Evolutionary conservation across 2,329 filamentous ascomycete genomes (phyloP).

Genomic region (Talaromyces sp.): DNA sequence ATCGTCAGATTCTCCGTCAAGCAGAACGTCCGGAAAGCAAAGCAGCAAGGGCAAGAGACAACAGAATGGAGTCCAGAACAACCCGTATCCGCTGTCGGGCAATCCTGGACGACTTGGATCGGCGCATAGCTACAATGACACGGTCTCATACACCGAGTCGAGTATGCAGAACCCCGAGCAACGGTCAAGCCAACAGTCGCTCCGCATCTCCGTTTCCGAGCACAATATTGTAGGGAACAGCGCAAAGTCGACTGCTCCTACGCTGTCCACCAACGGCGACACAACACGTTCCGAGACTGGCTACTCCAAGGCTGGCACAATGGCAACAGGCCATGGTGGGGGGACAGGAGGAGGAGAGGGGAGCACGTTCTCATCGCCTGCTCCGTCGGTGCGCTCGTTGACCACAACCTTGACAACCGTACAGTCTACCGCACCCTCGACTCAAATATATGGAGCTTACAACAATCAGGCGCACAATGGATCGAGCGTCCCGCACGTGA

Average conservation of each 20-base stretch:
- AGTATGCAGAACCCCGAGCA: conserved; percentile 46
- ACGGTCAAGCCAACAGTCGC: conserved; percentile 56
- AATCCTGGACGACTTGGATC: conserved; percentile 38
- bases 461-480: conserved; percentile 18
- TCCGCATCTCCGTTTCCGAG: conserved; percentile 57
- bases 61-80: conserved; percentile 62
- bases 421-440: conserved; percentile 55
- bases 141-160: conserved; percentile 45
- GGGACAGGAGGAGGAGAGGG: conserved; percentile 62
- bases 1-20: conserved; percentile 49
- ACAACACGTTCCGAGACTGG: conserved; percentile 68
- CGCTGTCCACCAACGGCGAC: conserved; percentile 77
- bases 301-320: conserved; percentile 77
- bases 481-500: conserved; percentile 27
- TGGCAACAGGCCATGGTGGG: conserved; percentile 61
- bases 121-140: conserved; percentile 40
- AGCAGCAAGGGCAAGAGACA: conserved; percentile 33
- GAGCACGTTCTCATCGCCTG: conserved; percentile 62
- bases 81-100: conserved; percentile 85
- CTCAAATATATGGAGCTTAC: conserved; percentile 33
- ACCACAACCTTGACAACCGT: conserved; percentile 63
- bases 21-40: conserved; percentile 34
- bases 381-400: conserved; percentile 60
- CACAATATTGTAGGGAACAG: conserved; percentile 56
- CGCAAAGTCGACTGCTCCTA: conserved; percentile 70